Evolutionary conservation across 345 rosid genomes (phyloP).

Genomic region (Viola odorata): DNA sequence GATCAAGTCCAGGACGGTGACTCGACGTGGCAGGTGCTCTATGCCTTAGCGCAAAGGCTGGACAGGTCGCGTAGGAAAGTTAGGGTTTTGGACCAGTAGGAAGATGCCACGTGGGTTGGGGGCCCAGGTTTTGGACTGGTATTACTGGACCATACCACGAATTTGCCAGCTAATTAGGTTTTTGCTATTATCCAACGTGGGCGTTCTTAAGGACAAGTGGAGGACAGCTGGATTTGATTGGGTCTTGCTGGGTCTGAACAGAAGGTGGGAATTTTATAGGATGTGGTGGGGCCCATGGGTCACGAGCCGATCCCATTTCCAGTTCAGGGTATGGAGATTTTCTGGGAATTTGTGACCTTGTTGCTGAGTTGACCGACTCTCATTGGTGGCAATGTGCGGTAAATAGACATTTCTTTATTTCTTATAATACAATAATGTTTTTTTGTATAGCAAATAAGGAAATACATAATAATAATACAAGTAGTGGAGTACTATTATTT

Average conservation of each 20-base stretch:
- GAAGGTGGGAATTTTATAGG: constrained; percentile 1
- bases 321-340: neutral
- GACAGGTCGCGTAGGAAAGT: constrained; percentile 47
- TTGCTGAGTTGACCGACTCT: constrained; percentile 5
- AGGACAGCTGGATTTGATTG: constrained; percentile 42
- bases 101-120: constrained; percentile 16
- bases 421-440: too few species aligned
- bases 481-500: too few species aligned
- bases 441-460: too few species aligned
- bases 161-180: constrained; percentile 12
- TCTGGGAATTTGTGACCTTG: neutral
- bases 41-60: constrained; percentile 41
- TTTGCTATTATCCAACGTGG: constrained; percentile 16
- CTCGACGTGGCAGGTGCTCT: constrained; percentile 81
- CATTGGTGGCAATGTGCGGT: constrained; percentile 3
- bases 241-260: neutral
- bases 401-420: neutral
- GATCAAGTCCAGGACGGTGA: constrained; percentile 51
- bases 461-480: too few species aligned
- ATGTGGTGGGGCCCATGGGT: neutral
- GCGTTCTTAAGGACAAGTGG: constrained; percentile 15
- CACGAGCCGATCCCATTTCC: neutral
- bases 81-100: constrained; percentile 34
- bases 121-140: neutral
- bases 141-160: neutral